These are phyloP conservation scores for Dittrichia graveolens DNA, from an alignment of 129 eudicot species.

Conservation along the genomic window DNA sequence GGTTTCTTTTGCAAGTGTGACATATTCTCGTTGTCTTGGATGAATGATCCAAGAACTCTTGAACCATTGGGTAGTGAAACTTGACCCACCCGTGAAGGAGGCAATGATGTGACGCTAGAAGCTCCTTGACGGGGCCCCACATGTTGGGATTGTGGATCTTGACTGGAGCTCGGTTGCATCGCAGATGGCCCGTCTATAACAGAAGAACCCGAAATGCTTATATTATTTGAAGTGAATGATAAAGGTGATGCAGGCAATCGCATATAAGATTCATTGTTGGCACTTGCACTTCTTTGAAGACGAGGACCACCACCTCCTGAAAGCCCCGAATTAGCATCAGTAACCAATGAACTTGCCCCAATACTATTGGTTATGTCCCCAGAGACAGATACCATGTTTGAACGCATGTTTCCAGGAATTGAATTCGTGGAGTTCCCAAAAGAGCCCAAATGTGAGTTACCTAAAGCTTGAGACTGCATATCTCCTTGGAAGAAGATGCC, in stretches of 20 bases:
- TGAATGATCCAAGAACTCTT: conserved; percentile 58
- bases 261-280: conserved; percentile 73
- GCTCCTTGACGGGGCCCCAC: conserved; percentile 59
- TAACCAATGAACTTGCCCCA: conserved; percentile 87
- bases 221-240: conserved; percentile 82
- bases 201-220: conserved; percentile 81
- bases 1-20: conserved; percentile 93
- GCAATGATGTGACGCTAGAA: conserved; percentile 57
- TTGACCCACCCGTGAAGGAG: conserved; percentile 56
- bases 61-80: conserved; percentile 56
- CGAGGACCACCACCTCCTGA: conserved; percentile 73
- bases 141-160: conserved; percentile 57
- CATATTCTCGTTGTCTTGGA: conserved; percentile 54
- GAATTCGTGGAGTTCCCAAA: conserved; percentile 64
- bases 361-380: conserved; percentile 76
- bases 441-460: conserved; percentile 65
- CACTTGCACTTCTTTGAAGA: conserved; percentile 87
- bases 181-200: conserved; percentile 65
- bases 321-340: conserved; percentile 94
- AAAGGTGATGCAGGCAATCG: conserved; percentile 90
- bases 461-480: conserved; percentile 54
- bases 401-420: conserved; percentile 51
- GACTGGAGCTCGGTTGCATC: conserved; percentile 60
- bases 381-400: conserved; percentile 58
- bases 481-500: conserved; percentile 88